Conservation (phyloP, 768 basidiomycete genomes). For the Rhizopogon vesiculosus region DNA sequence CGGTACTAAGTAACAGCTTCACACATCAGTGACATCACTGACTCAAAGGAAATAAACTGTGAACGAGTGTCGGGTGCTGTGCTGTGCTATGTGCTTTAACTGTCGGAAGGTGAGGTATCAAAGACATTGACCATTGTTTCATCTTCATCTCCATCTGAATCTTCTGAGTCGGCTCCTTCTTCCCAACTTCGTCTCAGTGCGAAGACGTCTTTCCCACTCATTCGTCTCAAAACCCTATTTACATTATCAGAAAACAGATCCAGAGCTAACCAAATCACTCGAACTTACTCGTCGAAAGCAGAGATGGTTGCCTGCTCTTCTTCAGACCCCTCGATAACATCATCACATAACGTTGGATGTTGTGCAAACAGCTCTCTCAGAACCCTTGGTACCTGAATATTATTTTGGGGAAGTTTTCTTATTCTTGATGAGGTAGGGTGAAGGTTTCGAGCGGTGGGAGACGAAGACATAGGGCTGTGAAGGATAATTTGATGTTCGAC, state of each 20-base stretch:
- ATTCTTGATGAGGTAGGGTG: slow-evolving; percentile 41
- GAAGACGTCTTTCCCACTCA: slow-evolving; percentile 60
- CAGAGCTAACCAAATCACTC: slow-evolving; percentile 1
- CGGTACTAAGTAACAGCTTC: too few species aligned
- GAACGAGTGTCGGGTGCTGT: slow-evolving; percentile 35
- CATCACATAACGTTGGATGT: slow-evolving; percentile 21
- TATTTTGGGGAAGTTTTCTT: slow-evolving; percentile 36
- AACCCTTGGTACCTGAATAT: slow-evolving; percentile 27
- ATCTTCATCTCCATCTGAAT: too few species aligned
- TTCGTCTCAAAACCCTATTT: slow-evolving; percentile 48
- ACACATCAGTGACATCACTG: too few species aligned
- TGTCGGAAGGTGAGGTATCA: neutral
- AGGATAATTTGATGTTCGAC: slow-evolving; percentile 67
- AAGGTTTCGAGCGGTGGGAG: slow-evolving; percentile 46
- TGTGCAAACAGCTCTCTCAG: slow-evolving; percentile 29
- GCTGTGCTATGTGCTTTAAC: too few species aligned
- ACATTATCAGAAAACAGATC: slow-evolving; percentile 1
- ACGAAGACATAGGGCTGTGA: slow-evolving; percentile 60
- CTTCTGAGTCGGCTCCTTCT: slow-evolving; percentile 22
- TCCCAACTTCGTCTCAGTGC: slow-evolving; percentile 33
- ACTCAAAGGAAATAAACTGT: too few species aligned
- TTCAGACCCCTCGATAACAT: slow-evolving; percentile 32
- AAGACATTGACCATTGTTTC: neutral
- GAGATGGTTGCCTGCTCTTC: slow-evolving; percentile 42
- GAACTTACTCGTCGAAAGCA: slow-evolving; percentile 68